Conservation (phyloP, 306 rosid genomes). For the Vigna trinervia region DNA sequence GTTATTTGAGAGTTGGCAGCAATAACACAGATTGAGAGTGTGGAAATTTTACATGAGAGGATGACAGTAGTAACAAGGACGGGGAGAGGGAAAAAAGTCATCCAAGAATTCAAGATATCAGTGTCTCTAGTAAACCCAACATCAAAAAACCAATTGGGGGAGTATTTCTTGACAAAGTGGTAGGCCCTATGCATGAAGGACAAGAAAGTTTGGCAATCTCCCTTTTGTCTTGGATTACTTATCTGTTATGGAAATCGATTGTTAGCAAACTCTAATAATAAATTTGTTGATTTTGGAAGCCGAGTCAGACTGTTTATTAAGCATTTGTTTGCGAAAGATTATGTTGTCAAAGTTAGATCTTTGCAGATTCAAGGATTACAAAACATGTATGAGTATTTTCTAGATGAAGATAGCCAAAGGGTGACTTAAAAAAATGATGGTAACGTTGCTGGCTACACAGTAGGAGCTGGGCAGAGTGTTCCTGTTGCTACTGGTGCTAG, state of each 20-base stretch:
- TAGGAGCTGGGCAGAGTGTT: conserved; percentile 71
- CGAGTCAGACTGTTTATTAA: conserved; percentile 75
- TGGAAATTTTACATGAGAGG: too few species aligned
- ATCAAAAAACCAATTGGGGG: too few species aligned
- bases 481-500: conserved; percentile 99
- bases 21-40: too few species aligned
- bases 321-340: conserved; percentile 74
- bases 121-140: too few species aligned
- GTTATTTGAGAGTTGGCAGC: too few species aligned
- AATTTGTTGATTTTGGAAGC: conserved; percentile 55
- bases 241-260: conserved; percentile 86
- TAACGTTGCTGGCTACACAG: conserved; percentile 51
- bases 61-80: too few species aligned
- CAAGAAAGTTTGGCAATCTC: conserved; percentile 84
- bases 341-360: conserved; percentile 73
- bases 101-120: too few species aligned
- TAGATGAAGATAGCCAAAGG: conserved; percentile 92
- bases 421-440: conserved; percentile 62
- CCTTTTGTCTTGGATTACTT: conserved; percentile 88
- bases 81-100: too few species aligned
- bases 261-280: conserved; percentile 60
- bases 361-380: conserved; percentile 98
- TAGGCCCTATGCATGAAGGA: too few species aligned
- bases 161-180: too few species aligned
- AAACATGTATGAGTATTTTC: conserved; percentile 89